Base-by-base conservation (phyloP, 345 rosid genomes). In the Cardamine resedifolia region DNA sequence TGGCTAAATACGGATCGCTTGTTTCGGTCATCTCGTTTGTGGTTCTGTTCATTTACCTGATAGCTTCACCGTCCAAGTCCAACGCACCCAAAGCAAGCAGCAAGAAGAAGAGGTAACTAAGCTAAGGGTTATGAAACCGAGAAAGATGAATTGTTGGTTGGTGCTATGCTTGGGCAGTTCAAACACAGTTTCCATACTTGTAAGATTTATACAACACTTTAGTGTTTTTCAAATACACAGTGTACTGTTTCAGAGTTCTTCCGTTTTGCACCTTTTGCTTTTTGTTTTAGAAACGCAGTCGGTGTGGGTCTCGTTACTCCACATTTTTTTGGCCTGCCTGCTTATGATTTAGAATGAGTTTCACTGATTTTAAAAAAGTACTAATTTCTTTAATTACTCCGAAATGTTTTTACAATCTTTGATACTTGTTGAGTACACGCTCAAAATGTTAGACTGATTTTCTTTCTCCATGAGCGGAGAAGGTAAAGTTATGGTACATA, bases 51-150 rank as follows among this genome's bases (percentile, higher is more conserved):
- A 79, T 87, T 24, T 83, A 80, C 83, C 68, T 90, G 66, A 33
- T 88, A 33, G 57, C 78, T 18, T 33, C 80, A 60, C 96, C 96
- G 5, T 85, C 97, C 2, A 91, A 84, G 74, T 85, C 94, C 12
- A 67, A 41, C 51, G 38, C 39, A 20, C 80, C 85, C 21, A 89
- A 85, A 73, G 85, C 70, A 28, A 78, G 86, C 90, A 77, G 85
- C 91, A 92, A 88, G 86, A 90, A 90, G 85, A 90, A 68, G 83
- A 92, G 91, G 38, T 86, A 57, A 73, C 30, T 2, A 23, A 21
- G 24, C 18, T 28, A 3, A 39, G 26, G 6, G 12, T 24, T 21
- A 8, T 36, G 43, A 33, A 65, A 16, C 60, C 14, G 34, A 51
- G 60, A 23, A 36, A 33, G 23, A 30, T 47, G 30, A 19, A 44